Evolutionary conservation across 495 filamentous ascomycete genomes (phyloP).

Genomic region (Terfezia boudieri): DNA sequence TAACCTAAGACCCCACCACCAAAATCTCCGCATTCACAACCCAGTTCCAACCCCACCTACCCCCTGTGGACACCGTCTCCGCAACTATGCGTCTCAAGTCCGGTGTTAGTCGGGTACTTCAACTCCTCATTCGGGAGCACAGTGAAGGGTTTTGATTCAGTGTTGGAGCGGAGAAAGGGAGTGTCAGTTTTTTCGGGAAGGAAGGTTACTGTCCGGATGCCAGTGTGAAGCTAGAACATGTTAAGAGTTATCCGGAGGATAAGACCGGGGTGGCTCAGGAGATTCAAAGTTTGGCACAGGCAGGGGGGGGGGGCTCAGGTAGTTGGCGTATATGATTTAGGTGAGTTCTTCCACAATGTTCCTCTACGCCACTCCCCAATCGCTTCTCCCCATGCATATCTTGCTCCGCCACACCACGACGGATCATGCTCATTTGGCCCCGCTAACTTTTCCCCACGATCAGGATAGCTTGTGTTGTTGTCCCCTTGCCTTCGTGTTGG

Average conservation of each 20-base stretch:
- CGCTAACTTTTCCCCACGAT: not conserved
- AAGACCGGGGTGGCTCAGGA: slow-evolving; percentile 41
- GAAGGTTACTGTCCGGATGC: slow-evolving; percentile 24
- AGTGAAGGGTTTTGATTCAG: slow-evolving; percentile 26
- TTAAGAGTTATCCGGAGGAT: slow-evolving; percentile 35
- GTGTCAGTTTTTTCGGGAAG: slow-evolving; percentile 21
- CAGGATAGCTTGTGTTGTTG: too few species aligned
- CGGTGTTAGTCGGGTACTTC: slow-evolving; percentile 41
- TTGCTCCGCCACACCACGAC: too few species aligned
- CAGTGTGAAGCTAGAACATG: slow-evolving; percentile 23
- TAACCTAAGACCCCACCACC: not conserved
- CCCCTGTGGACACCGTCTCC: slow-evolving; percentile 54
- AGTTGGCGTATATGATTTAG: too few species aligned
- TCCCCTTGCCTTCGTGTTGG: not conserved
- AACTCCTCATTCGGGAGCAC: slow-evolving; percentile 45
- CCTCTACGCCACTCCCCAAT: too few species aligned
- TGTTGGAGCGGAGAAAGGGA: slow-evolving; percentile 31
- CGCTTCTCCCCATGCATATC: too few species aligned
- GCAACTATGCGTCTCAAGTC: slow-evolving; percentile 35
- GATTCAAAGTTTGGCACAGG: slow-evolving; percentile 28
- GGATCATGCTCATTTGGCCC: not conserved
- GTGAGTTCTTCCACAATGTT: slow-evolving; percentile 12
- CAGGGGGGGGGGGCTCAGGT: too few species aligned
- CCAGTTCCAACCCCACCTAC: slow-evolving; percentile 37
- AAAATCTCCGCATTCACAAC: slow-evolving; percentile 35